Evolutionary conservation across 1,284 basidiomycete species (phyloP).

Genomic region (Hypsizygus ulmarius): DNA sequence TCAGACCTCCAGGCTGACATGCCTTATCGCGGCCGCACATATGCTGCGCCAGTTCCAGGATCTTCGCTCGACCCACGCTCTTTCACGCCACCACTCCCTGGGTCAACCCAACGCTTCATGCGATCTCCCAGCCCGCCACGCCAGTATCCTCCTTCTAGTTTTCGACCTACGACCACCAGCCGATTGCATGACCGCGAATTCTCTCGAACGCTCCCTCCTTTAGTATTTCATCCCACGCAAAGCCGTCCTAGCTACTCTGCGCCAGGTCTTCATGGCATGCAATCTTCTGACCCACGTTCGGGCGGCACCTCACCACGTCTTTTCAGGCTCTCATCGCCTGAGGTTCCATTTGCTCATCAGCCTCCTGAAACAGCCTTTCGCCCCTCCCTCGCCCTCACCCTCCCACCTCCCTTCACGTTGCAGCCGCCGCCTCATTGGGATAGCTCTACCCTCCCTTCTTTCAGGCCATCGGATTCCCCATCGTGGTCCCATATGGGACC

Average conservation of each 20-base stretch:
- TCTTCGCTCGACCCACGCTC: slow-evolving; percentile 13
- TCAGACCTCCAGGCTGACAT: slow-evolving; percentile 25
- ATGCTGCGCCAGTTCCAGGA: slow-evolving; percentile 10
- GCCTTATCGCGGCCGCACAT: slow-evolving; percentile 19
- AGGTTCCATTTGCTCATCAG: slow-evolving; percentile 41
- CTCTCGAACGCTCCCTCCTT: slow-evolving; percentile 43
- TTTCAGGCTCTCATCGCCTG: slow-evolving; percentile 32
- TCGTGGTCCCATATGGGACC: slow-evolving; percentile 38
- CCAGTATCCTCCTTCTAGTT: slow-evolving; percentile 8
- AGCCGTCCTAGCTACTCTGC: slow-evolving; percentile 16
- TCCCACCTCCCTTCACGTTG: slow-evolving; percentile 64
- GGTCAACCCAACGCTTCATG: slow-evolving; percentile 4
- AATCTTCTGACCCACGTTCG: slow-evolving; percentile 8
- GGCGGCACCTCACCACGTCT: slow-evolving; percentile 15
- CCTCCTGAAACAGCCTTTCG: slow-evolving; percentile 35
- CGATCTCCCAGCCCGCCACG: slow-evolving; percentile 19
- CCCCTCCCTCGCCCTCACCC: slow-evolving; percentile 30
- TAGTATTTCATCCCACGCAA: slow-evolving; percentile 28
- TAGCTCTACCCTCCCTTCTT: slow-evolving; percentile 34
- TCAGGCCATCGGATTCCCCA: slow-evolving; percentile 32
- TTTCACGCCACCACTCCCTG: slow-evolving; percentile 5
- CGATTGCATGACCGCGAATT: slow-evolving; percentile 29
- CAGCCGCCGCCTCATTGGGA: slow-evolving; percentile 67
- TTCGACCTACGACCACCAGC: slow-evolving; percentile 12
- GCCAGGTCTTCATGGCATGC: slow-evolving; percentile 6